A percentile compares a stretch with the other conserved stretches of the same genome.
phyloP scores from a whole-genome alignment of 2,329 filamentous ascomycete species.

The Fusarium nisikadoi region DNA sequence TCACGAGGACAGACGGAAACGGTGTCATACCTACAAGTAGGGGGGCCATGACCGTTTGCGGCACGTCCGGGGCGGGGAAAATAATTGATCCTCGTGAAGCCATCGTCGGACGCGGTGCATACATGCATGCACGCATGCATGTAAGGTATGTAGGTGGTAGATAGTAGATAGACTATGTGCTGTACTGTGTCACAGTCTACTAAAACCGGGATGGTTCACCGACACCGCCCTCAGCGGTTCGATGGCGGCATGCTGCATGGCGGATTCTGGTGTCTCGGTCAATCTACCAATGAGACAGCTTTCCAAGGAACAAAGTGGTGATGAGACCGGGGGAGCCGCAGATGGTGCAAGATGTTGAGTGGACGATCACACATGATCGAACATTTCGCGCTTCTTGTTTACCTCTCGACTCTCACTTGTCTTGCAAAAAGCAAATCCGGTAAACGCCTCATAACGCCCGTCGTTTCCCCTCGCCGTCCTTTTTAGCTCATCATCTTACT shows the following conservation, averaged over 20 bases:
- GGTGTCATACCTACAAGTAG: slow-evolving; percentile 43
- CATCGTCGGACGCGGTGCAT: slow-evolving; percentile 42
- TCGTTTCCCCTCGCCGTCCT: slow-evolving; percentile 9
- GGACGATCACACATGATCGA: slow-evolving; percentile 45
- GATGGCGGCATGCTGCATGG: slow-evolving; percentile 45
- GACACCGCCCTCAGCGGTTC: slow-evolving; percentile 45
- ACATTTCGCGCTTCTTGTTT: slow-evolving; percentile 41
- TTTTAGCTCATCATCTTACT: background rate
- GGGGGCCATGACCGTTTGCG: slow-evolving; percentile 44
- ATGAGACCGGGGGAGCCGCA: slow-evolving; percentile 46
- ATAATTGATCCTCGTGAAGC: slow-evolving; percentile 45
- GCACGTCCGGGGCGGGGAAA: slow-evolving; percentile 40
- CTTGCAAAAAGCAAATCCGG: slow-evolving; percentile 37
- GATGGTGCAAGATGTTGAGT: slow-evolving; percentile 43
- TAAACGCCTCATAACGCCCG: slow-evolving; percentile 22
- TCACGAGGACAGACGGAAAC: slow-evolving; percentile 45
- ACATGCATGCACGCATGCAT: background rate
- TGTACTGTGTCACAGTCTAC: slow-evolving; percentile 44
- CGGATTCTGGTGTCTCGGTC: slow-evolving; percentile 41
- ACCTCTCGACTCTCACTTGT: slow-evolving; percentile 23
- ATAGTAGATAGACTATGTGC: slow-evolving; percentile 7
- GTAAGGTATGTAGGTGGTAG: background rate
- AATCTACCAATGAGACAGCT: slow-evolving; percentile 39
- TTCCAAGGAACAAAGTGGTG: slow-evolving; percentile 43
- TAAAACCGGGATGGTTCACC: slow-evolving; percentile 44